A percentile compares a stretch with the other conserved stretches of the same genome.
phyloP scores from a whole-genome alignment of 2,329 filamentous ascomycete genomes.

The Pseudocercospora fuligena region DNA sequence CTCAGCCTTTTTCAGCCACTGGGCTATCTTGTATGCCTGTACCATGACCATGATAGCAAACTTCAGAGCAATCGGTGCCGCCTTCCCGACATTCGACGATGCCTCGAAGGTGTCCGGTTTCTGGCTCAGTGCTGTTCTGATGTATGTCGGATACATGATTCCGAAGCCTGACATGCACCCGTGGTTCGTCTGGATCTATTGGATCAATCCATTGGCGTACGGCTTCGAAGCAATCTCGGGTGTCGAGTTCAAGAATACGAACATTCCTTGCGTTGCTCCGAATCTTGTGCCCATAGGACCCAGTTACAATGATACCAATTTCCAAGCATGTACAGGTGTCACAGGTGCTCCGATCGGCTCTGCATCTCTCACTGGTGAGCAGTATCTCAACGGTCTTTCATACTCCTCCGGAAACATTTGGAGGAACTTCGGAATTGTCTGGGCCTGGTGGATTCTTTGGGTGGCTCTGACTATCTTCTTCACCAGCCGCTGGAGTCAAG shows the following conservation, averaged over 20 bases:
- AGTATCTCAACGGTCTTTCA: conserved; percentile 62
- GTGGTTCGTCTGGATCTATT: conserved; percentile 55
- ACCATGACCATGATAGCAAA: conserved; percentile 52
- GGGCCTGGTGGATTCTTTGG: conserved; percentile 67
- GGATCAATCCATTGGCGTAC: conserved; percentile 62
- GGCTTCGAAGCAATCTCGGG: conserved; percentile 62
- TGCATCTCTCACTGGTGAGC: conserved; percentile 62
- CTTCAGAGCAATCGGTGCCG: conserved; percentile 49
- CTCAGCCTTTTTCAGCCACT: conserved; percentile 65
- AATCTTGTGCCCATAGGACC: conserved; percentile 40
- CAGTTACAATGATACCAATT: conserved; percentile 46
- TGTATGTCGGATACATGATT: conserved; percentile 42
- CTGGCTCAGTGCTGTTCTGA: conserved; percentile 36
- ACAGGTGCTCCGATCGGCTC: conserved; percentile 63
- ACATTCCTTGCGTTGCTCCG: conserved; percentile 62
- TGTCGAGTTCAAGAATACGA: conserved; percentile 66
- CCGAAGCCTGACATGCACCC: conserved; percentile 48
- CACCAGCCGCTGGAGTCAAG: conserved; percentile 62
- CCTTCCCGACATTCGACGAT: conserved; percentile 38
- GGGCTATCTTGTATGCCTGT: conserved; percentile 56
- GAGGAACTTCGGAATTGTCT: conserved; percentile 71
- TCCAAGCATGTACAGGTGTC: conserved; percentile 49
- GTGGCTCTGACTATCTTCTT: conserved; percentile 62
- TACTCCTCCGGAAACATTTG: conserved; percentile 46
- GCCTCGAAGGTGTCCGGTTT: conserved; percentile 42